Percentiles rank a stretch among this genome's conserved stretches.
Conservation (phyloP, 1,284 basidiomycete genomes). For the Chalciporus sp. region DNA sequence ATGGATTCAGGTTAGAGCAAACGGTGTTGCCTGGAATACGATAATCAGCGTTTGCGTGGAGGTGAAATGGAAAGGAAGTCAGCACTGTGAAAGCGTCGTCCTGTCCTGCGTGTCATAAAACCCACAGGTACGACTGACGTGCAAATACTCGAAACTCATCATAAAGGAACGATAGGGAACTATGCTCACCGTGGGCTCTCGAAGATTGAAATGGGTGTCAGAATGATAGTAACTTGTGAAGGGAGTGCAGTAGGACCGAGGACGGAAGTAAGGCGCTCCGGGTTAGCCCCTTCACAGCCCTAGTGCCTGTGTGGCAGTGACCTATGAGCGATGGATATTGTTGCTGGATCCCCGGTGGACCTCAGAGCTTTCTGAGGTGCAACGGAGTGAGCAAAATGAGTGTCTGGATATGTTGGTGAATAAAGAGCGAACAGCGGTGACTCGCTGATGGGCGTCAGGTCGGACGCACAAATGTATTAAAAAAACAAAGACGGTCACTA, state of each 20-base stretch:
- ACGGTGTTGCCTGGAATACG: slow-evolving; percentile 4
- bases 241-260: background rate
- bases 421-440: background rate
- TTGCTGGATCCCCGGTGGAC: background rate
- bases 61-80: slow-evolving; percentile 12
- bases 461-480: no score
- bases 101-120: slow-evolving; percentile 26
- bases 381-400: background rate
- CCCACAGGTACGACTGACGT: slow-evolving; percentile 52
- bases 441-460: no score
- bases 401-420: background rate
- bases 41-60: slow-evolving; percentile 8
- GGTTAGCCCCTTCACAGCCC: background rate
- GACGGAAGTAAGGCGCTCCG: background rate
- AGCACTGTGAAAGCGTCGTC: slow-evolving; percentile 45
- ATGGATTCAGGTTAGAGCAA: background rate
- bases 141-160: slow-evolving; percentile 49
- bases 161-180: slow-evolving; percentile 15
- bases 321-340: background rate
- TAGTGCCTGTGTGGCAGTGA: background rate
- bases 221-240: no score
- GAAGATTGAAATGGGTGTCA: background rate
- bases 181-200: slow-evolving; percentile 20
- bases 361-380: background rate
- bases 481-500: background rate